phyloP scores from a whole-genome alignment of 139 green algal species.

The Chlamydomonas urium region DNA sequence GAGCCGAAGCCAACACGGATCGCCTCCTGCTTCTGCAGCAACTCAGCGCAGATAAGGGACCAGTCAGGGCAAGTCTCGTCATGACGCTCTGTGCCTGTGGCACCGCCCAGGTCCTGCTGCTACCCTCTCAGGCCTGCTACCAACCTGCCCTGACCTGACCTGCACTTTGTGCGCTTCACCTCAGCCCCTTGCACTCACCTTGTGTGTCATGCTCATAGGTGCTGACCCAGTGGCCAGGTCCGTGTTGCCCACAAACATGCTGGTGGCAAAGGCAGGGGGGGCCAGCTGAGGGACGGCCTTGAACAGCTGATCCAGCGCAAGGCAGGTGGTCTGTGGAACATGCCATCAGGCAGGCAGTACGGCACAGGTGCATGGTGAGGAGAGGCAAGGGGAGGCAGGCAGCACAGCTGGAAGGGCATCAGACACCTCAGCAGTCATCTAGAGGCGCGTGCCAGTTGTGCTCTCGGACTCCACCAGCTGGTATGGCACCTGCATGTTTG shows the following conservation, averaged over 20 bases:
- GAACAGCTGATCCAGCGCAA: neutral
- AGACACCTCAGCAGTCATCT: too few relatives aligned
- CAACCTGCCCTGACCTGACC: neutral
- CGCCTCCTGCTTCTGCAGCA: neutral
- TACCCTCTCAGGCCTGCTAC: too few relatives aligned
- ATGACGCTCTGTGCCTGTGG: too few relatives aligned
- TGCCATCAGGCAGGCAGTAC: neutral
- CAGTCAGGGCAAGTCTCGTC: too few relatives aligned
- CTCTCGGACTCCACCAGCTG: too few relatives aligned
- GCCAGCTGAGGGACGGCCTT: neutral
- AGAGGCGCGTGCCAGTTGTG: too few relatives aligned
- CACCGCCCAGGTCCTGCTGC: too few relatives aligned
- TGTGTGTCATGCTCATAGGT: neutral
- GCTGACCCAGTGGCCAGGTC: neutral
- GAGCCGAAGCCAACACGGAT: neutral
- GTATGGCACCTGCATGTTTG: too few relatives aligned
- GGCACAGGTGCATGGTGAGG: neutral
- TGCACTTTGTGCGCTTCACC: neutral
- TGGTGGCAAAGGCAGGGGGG: neutral
- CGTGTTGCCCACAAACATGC: conserved; percentile 8
- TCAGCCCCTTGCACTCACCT: neutral
- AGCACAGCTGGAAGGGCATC: neutral
- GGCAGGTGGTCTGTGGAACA: conserved; percentile 1
- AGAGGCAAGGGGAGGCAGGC: neutral
- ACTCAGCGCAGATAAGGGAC: too few relatives aligned